Conservation (phyloP, 75 land plant genomes). For the Pinus tabuliformis region DNA sequence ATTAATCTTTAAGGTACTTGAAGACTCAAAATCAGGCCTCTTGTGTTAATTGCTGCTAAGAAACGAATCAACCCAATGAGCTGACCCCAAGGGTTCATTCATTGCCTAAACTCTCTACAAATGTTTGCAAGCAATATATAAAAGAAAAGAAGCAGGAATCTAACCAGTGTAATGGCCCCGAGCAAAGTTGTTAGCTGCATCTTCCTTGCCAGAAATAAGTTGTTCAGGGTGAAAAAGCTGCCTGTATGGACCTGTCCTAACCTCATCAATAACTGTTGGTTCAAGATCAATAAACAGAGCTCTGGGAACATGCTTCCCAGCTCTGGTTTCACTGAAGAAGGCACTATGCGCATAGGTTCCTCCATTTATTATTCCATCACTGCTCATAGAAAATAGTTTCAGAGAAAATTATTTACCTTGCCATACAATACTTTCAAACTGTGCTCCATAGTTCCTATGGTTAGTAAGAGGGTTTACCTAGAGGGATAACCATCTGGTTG, state of each 20-base stretch:
- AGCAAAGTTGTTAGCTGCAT: slow-evolving; percentile 43
- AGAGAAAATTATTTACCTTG: not conserved
- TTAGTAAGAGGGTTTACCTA: slow-evolving; percentile 9
- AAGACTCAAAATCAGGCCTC: not conserved
- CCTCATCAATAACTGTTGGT: slow-evolving; percentile 56
- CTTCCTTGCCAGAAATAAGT: slow-evolving; percentile 62
- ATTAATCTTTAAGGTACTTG: too few species aligned
- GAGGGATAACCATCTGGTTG: slow-evolving; percentile 21
- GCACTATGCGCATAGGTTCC: slow-evolving; percentile 50
- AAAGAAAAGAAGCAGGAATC: not conserved
- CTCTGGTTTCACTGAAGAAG: slow-evolving; percentile 56
- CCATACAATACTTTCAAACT: not conserved
- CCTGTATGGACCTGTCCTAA: slow-evolving; percentile 56
- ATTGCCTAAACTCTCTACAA: not conserved
- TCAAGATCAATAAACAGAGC: slow-evolving; percentile 61
- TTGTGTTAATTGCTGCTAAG: not conserved
- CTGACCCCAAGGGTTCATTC: not conserved
- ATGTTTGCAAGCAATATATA: not conserved
- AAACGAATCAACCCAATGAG: not conserved
- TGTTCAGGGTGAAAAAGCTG: slow-evolving; percentile 65
- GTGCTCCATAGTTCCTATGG: too few species aligned
- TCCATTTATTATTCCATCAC: slow-evolving; percentile 16
- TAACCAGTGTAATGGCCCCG: slow-evolving; percentile 34
- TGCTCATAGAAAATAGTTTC: not conserved
- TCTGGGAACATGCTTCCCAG: slow-evolving; percentile 61